phyloP scores from a whole-genome alignment of 306 rosid species.

The Ochetophila trinervis region DNA sequence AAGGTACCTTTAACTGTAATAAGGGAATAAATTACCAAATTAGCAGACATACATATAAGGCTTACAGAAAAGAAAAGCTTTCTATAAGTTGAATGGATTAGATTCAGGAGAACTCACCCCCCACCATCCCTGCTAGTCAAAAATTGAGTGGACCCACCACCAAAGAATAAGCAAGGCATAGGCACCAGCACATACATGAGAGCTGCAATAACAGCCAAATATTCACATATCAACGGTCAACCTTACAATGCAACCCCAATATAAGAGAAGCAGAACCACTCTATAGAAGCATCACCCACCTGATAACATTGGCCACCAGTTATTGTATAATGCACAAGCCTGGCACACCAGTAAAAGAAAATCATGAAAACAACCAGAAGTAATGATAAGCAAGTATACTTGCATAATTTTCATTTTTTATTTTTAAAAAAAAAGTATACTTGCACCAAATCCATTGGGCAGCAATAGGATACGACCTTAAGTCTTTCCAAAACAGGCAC shows the following conservation, averaged over 20 bases:
- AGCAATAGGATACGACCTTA: neutral
- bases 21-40: neutral
- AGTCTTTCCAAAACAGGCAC: neutral
- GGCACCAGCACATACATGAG: conserved; percentile 89
- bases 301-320: conserved; percentile 98
- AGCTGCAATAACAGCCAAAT: conserved; percentile 57
- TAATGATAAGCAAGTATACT: neutral
- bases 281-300: conserved; percentile 41
- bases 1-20: neutral
- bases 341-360: conserved; percentile 33
- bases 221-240: conserved; percentile 12
- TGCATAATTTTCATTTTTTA: neutral
- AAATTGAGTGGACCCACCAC: conserved; percentile 86
- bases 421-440: neutral
- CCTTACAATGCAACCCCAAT: conserved; percentile 2
- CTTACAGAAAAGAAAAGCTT: neutral
- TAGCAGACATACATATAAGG: neutral
- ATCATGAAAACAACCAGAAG: conserved; percentile 9
- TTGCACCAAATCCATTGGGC: neutral
- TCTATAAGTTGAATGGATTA: neutral
- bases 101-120: conserved; percentile 43
- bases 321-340: conserved; percentile 93
- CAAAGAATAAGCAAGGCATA: conserved; percentile 97
- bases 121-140: conserved; percentile 69
- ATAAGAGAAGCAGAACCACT: conserved; percentile 16